Conservation (phyloP, 495 filamentous ascomycete genomes). For the Neurospora sp. region DNA sequence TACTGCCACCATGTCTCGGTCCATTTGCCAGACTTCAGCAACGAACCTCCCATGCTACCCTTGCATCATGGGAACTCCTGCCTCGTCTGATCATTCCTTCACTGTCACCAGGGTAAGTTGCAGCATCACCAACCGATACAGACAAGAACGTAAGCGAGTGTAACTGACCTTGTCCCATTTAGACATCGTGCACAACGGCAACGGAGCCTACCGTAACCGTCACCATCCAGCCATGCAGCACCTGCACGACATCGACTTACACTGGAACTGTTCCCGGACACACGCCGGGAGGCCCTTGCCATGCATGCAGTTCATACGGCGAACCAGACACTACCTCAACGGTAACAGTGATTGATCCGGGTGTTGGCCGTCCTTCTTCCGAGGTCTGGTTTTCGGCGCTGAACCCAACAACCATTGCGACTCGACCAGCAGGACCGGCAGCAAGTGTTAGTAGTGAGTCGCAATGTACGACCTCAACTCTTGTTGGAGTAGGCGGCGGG, state of each 20-base stretch:
- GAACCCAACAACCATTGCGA: background rate
- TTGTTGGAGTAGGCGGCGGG: background rate
- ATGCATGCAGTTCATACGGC: conserved; percentile 15
- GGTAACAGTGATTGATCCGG: background rate
- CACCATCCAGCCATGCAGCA: conserved; percentile 20
- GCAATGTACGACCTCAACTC: background rate
- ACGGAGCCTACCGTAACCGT: conserved; percentile 17
- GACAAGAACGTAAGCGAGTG: background rate
- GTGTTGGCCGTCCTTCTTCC: background rate
- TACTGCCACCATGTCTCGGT: conserved; percentile 22
- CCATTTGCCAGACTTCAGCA: conserved; percentile 29
- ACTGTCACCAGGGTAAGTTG: conserved; percentile 25
- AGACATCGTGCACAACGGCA: conserved; percentile 17
- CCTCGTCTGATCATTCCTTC: conserved; percentile 13
- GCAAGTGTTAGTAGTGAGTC: background rate
- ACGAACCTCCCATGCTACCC: conserved; percentile 29
- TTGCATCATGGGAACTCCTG: conserved; percentile 18
- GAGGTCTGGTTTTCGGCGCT: background rate
- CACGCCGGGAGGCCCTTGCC: conserved; percentile 19
- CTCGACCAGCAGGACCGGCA: background rate
- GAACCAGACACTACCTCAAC: background rate
- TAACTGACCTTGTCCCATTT: background rate
- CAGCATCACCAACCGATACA: background rate
- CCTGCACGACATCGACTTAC: conserved; percentile 17
- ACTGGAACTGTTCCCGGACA: conserved; percentile 22